phyloP scores from a whole-genome alignment of 2,329 filamentous ascomycete species.

The Botrytis cinerea region DNA sequence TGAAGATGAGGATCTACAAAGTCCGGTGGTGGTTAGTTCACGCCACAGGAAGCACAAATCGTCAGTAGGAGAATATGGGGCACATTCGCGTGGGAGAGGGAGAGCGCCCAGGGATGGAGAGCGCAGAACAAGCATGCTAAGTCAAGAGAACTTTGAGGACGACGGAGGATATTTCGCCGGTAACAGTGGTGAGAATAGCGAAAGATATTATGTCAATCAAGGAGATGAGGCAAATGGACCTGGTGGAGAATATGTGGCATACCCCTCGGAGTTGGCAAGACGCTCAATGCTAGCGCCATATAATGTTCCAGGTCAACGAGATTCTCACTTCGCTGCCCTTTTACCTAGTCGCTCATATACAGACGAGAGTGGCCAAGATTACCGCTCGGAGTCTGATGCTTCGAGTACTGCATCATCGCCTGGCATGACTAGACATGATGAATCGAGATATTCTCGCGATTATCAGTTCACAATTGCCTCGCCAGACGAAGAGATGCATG shows the following conservation, averaged over 20 bases:
- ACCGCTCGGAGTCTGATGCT: conserved; percentile 56
- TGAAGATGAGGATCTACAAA: conserved; percentile 93
- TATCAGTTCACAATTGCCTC: conserved; percentile 95
- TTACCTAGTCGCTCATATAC: conserved; percentile 44
- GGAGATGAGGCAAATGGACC: conserved; percentile 71
- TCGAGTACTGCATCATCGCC: conserved; percentile 62
- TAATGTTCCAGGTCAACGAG: conserved; percentile 49
- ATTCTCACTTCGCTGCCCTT: conserved; percentile 56
- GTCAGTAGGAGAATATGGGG: conserved; percentile 51
- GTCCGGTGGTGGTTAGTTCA: conserved; percentile 80
- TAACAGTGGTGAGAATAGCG: conserved; percentile 68
- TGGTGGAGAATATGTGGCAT: conserved; percentile 79
- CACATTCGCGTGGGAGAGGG: conserved; percentile 46
- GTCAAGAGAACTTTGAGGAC: conserved; percentile 54
- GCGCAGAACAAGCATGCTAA: conserved; percentile 48
- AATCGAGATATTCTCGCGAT: conserved; percentile 83
- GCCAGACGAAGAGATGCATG: conserved; percentile 96
- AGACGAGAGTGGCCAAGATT: conserved; percentile 44
- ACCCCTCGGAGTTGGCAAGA: conserved; percentile 64
- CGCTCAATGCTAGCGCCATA: conserved; percentile 53
- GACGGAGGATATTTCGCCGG: conserved; percentile 69
- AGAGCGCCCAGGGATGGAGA: conserved; percentile 49
- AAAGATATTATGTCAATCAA: conserved; percentile 73
- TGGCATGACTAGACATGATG: conserved; percentile 60
- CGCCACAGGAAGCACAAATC: conserved; percentile 86